Conservation (phyloP, 345 rosid species). For the Citrus cavaleriei region DNA sequence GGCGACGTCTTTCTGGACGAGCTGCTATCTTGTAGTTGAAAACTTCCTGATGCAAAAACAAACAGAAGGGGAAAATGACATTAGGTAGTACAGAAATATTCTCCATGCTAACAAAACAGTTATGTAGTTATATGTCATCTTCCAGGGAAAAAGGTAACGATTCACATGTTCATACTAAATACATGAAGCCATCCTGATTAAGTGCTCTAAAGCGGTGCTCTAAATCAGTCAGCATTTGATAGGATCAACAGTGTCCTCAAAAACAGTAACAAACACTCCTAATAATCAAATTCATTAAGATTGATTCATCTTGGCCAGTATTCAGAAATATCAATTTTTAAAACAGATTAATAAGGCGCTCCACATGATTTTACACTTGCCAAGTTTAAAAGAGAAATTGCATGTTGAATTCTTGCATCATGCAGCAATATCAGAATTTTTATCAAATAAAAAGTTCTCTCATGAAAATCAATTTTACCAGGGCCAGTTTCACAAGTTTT, state of each 20-base stretch:
- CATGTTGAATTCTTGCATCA: neutral
- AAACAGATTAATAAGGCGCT: neutral
- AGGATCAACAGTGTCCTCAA: neutral
- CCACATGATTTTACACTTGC: neutral
- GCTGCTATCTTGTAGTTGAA: slow-evolving; percentile 98
- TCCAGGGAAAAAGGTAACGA: neutral
- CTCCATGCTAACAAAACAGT: neutral
- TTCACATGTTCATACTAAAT: neutral
- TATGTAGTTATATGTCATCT: neutral
- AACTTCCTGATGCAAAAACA: slow-evolving; percentile 59
- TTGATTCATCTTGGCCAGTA: neutral
- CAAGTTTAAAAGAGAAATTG: neutral
- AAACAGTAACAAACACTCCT: neutral
- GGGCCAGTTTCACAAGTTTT: neutral
- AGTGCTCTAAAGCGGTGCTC: neutral
- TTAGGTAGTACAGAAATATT: neutral
- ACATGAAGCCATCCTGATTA: neutral
- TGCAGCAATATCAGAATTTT: neutral
- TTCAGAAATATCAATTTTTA: neutral
- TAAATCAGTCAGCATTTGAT: neutral
- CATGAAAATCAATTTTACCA: neutral
- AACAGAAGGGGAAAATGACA: slow-evolving; percentile 7
- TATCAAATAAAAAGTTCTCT: neutral
- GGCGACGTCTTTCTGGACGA: slow-evolving; percentile 95
- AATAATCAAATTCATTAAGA: neutral